Evolutionary conservation across 805 yeast genomes (phyloP), one percentile per base, ranked within the genome.

Genomic region (Clavispora fructus): DNA sequence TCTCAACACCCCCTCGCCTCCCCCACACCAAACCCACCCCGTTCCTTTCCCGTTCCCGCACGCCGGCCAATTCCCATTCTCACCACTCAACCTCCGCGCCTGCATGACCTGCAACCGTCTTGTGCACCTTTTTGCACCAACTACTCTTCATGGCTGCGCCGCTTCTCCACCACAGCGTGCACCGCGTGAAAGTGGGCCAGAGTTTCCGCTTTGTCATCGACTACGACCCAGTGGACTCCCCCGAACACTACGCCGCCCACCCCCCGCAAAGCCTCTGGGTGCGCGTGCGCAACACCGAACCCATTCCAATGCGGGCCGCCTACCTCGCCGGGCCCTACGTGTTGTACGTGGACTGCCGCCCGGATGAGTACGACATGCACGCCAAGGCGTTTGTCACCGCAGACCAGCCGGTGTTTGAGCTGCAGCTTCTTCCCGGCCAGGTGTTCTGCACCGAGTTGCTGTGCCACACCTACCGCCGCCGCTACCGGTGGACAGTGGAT

Each of bases 261-360:
- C 61, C 60, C 12, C 67, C 65, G 6, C 31, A 46, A 8, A 61
- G 56, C 35, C 51, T 72, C 8, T 82, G 78, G 75, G 63, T 85
- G 19, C 76, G 79, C 44, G 77, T 91, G 33, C 80, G 79, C 57
- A 91, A 91, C 64, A 69, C 67, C 4, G 97, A 90, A 62, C 78
- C 80, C 52, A 67, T 87, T 3, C 75, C 94, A 0, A 61, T 88
- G 53, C 66, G 95, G 27, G 95, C 97, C 0, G 86, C 96, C 1
- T 88, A 83, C 56, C 64, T 94, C 39, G 83, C 91, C 1, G 99
- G 98, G 0, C 99, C 99, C 0, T 92, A 82, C 60, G 73, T 87
- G 2, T 65, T 94, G 6, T 94, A 94, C 58, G 87, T 83, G 19
- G 97, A 92, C 63, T 80, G 94, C 41, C 72, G 83, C 39, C 82